Percentiles rank a stretch among this genome's conserved stretches.
These are phyloP conservation scores for Myxozyma mucilagina DNA, from an alignment of 805 yeast genomes.

Conservation along the genomic window DNA sequence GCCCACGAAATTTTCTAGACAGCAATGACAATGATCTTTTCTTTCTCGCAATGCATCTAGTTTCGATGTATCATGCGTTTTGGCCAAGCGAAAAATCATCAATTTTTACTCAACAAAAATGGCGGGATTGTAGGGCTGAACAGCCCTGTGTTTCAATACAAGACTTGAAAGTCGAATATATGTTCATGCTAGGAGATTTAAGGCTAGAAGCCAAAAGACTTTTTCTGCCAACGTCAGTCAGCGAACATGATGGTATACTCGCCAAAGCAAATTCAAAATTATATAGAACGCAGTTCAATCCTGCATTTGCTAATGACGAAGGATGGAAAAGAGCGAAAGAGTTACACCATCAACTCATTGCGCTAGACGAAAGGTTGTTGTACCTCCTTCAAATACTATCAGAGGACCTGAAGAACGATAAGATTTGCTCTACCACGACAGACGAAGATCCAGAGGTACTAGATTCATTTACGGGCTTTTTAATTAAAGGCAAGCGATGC, in stretches of 20 bases:
- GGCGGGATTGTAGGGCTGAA: neutral
- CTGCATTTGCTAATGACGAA: neutral
- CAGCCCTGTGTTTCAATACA: neutral
- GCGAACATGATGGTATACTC: neutral
- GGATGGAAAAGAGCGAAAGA: constrained; percentile 1
- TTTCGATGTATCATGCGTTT: neutral
- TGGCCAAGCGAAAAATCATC: neutral
- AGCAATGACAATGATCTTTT: too few relatives aligned
- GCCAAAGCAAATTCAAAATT: neutral
- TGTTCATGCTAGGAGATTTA: neutral
- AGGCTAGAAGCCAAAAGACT: neutral
- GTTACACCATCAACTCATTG: neutral
- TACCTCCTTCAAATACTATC: neutral
- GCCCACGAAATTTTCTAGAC: too few relatives aligned
- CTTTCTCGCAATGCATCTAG: too few relatives aligned
- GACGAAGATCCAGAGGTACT: neutral
- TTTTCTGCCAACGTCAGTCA: neutral
- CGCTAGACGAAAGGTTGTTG: neutral
- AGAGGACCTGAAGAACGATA: neutral
- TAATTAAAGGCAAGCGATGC: neutral
- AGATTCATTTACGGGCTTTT: neutral
- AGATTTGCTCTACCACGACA: neutral
- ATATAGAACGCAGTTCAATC: neutral
- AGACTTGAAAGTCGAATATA: neutral
- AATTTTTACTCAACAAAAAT: neutral